Evolutionary conservation across 1,139 yeast genomes (phyloP), one percentile per base, ranked within the genome.

Genomic region (Saccharomyces hybrid): DNA sequence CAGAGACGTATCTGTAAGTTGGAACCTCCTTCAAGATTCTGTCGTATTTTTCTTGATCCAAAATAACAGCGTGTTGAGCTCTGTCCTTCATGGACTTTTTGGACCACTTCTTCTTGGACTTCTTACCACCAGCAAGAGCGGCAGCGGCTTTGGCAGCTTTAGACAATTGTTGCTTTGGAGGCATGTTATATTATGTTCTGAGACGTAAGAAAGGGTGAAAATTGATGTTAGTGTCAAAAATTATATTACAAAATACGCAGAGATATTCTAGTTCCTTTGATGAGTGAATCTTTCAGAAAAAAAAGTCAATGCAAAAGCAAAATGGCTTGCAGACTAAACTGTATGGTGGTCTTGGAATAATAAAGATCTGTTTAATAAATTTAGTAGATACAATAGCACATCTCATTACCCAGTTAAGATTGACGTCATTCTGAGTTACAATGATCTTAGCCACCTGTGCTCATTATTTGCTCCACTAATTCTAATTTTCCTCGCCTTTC

Each of bases 71-170:
- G 85, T 93, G 99, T 79, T 88, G 95, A 73, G 99, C 99, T 96
- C 88, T 93, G 82, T 93, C 99, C 95, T 95, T 95, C 79, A 90
- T 97, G 88, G 95, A 90, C 81, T 97, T 97, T 86, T 93, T 91
- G 86, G 95, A 88, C 99, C 99, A 93, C 97, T 93, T 93, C 96
- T 93, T 93, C 90, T 95, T 93, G 81, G 97, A 90, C 79, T 93
- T 90, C 89, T 93, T 93, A 86, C 98, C 97, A 88, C 98, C 98
- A 78, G 98, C 97, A 85, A 90, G 83, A 78, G 98, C 98, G 83
- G 99, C 98, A 75, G 98, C 97, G 78, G 98, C 97, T 86, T 91
- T 91, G 76, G 96, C 97, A 79, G 98, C 97, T 85, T 93, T 93
- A 75, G 97, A 87, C 81, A 89, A 95, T 84, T 91, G 98, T 80